Evolutionary conservation across 108 stramenopile species (phyloP).

Genomic region (Nitzschia inconspicua): DNA sequence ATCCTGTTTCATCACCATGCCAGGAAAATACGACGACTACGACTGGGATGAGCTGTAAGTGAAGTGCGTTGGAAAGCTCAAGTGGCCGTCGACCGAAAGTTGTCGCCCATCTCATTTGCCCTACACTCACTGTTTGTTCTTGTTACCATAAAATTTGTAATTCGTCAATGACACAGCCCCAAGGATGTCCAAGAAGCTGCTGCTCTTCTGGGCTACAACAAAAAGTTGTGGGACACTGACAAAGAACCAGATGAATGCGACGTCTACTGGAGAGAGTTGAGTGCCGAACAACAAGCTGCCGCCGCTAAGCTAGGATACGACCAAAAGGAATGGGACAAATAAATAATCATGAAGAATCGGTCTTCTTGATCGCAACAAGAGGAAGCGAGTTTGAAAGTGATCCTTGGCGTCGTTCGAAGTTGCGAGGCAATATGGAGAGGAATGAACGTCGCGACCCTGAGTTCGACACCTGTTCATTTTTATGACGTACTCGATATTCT

Average conservation of each 20-base stretch:
- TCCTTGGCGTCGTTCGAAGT: too few relatives aligned
- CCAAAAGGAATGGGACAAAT: constrained; percentile 32
- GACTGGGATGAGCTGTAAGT: constrained; percentile 11
- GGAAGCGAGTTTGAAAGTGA: too few relatives aligned
- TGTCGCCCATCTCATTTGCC: background rate
- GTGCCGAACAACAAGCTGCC: constrained; percentile 33
- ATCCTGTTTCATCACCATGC: too few relatives aligned
- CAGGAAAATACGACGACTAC: constrained; percentile 16
- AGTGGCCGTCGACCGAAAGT: background rate
- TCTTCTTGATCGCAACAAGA: too few relatives aligned
- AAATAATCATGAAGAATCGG: too few relatives aligned
- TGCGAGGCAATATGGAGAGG: too few relatives aligned
- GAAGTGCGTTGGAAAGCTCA: too few relatives aligned
- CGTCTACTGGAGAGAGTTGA: constrained; percentile 38
- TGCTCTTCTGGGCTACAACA: constrained; percentile 39
- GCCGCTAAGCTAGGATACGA: constrained; percentile 42
- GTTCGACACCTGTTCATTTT: too few relatives aligned
- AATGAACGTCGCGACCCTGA: too few relatives aligned
- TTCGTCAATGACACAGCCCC: too few relatives aligned
- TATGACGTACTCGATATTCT: too few relatives aligned
- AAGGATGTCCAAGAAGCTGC: constrained; percentile 34
- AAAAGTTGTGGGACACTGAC: constrained; percentile 39
- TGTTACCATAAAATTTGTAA: constrained; percentile 34
- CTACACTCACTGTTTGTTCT: background rate
- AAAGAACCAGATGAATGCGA: constrained; percentile 17